Evolutionary conservation across 2,329 filamentous ascomycete species (phyloP), one percentile per base, ranked within the genome.

Genomic region (Fusarium napiforme): DNA sequence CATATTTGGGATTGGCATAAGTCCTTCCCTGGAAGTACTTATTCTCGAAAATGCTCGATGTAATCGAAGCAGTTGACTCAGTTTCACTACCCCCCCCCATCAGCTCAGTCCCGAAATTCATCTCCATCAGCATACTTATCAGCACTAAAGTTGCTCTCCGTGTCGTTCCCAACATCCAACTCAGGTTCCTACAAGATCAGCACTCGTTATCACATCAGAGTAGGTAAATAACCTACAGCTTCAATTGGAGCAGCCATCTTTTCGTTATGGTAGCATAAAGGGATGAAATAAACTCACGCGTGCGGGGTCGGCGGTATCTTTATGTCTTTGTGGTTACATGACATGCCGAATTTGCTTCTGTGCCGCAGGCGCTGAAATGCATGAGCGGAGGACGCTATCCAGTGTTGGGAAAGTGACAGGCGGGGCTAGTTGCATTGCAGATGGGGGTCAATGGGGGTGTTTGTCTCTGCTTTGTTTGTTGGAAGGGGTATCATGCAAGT

Each of bases 1-100:
- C 75, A 66, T 77, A 77, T 46, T 77, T 77, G 0, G 75, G 75
- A 18, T 77, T 77, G 1, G 75, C 75, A 32, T 77, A 77, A 7
- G 63, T 23, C 36, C 75, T 53, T 2, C 75, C 73, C 12, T 77
- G 69, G 1, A 77, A 77, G 32, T 76, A 72, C 3, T 52, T 60
- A n/a, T 59, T 49, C 40, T 77, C 75, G 14, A 77, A 77, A 9
- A 77, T 75, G 18, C 75, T 77, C 1, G 75, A 77, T 0, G 75
- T 70, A 6, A 77, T 76, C 12, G 75, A 77, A 0, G 75, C 63
- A 3, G 75, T 77, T 0, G 65, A 71, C 9, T 74, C 73, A 4
- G 28, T 39, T 18, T 72, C 71, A 4, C 75, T 77, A 8, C 5
- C 7, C 3, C 23, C 3, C 23, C 23, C 4, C 0, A 9, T 76